Base-by-base conservation (phyloP, 192 early-diverging fungal species). In the Umbelopsis vinacea region DNA sequence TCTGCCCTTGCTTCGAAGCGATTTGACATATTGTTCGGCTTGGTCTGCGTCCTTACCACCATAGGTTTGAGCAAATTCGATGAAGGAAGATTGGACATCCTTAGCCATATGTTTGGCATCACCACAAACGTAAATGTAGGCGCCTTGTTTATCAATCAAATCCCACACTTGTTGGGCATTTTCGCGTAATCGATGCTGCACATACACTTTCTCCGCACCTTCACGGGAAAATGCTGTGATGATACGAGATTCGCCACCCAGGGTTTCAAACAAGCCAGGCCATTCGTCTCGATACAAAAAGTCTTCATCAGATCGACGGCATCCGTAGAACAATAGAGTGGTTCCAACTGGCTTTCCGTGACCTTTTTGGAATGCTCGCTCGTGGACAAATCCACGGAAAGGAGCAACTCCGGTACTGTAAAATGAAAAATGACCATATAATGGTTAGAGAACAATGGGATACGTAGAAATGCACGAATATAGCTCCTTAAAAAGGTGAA, bases 21-120 rank as follows among this genome's bases (percentile, higher is more conserved):
- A 91, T 73, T 96, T 96, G 35, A 98, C 84, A 89, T 91, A 99
- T 50, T 83, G 85, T 53, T 83, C 83, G 0, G 94, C 94, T 70
- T 84, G 81, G 12, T 88, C 85, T 50, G 91, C 91, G 2, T 86
- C 74, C 78, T 92, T 82, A 11, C 84, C 89, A 17, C 94, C 95
- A 57, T 82, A 82, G 9, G 82, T 70, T 68, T 81, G 80, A 6
- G 96, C 94, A 77, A 97, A 88, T 71, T 84, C 75, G n/a, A 88
- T 82, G 54, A 98, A 83, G 1, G 83, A 83, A 14, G 81, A 71
- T 66, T 92, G 81, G 6, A 99, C 98, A 71, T 99, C 98, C 70
- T 89, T 89, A n/a, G 98, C 98, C 98, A 99, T 99, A 74, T 88
- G 84, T 84, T 96, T 97, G 47, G 96, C 98, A 79, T 99, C 98